Percentiles rank a stretch among this genome's conserved stretches.
Conservation (phyloP, 2,329 filamentous ascomycete species). For the Claviceps africana region DNA sequence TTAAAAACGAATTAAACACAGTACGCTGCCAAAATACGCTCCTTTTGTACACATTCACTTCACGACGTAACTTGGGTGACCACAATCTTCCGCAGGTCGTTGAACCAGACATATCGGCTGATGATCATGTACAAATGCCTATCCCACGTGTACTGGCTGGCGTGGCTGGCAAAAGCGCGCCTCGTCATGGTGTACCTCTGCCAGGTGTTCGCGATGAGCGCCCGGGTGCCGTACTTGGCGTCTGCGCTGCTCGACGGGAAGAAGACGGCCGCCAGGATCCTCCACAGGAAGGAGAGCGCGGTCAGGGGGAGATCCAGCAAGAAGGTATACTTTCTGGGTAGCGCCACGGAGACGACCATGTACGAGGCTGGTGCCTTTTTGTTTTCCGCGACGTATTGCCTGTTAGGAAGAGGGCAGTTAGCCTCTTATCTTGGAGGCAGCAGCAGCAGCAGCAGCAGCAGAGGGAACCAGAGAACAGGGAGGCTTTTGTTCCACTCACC, state of each 20-base stretch:
- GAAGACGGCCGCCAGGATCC: constrained; percentile 9
- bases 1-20: neutral
- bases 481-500: constrained; percentile 13
- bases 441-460: neutral
- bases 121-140: constrained; percentile 24
- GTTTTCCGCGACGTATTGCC: constrained; percentile 16
- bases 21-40: neutral
- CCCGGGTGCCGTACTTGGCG: constrained; percentile 12
- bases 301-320: constrained; percentile 23
- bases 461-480: neutral
- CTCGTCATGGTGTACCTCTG: constrained; percentile 20
- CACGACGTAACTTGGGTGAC: neutral
- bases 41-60: neutral
- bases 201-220: constrained; percentile 23
- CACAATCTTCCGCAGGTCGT: constrained; percentile 12
- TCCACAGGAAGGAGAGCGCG: constrained; percentile 19
- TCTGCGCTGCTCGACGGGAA: constrained; percentile 8
- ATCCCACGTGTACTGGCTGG: constrained; percentile 27
- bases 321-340: constrained; percentile 25
- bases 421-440: neutral
- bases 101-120: constrained; percentile 28
- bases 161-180: constrained; percentile 22
- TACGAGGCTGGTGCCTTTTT: constrained; percentile 19
- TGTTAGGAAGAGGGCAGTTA: constrained; percentile 1
- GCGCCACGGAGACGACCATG: constrained; percentile 20